Evolutionary conservation across 2,329 filamentous ascomycete genomes (phyloP), one percentile per base, ranked within the genome.

Genomic region (Pseudopyrenochaeta lycopersici): DNA sequence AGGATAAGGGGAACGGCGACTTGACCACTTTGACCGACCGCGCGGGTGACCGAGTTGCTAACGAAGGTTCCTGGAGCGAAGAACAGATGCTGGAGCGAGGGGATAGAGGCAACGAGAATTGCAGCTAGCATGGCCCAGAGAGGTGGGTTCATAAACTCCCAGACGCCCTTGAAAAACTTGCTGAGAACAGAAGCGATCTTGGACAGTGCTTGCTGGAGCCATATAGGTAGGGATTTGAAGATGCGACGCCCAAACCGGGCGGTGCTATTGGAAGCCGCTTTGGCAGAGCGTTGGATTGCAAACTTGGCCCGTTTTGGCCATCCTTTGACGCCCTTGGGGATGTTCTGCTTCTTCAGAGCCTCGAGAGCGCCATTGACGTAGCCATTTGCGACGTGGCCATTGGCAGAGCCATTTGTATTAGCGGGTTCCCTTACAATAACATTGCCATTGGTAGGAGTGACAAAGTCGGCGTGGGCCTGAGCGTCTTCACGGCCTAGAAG

Each of bases 101-200:
- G 95, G 5, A 97, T 85, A 0, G 92, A 96, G 2, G 95, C 95
- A 5, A 99, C 90, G 45, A 97, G 78, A 40, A 98, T 88, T n/a
- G 95, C 91, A 33, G 88, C 81, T 30, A 98, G 80, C 95, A 99
- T 98, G 27, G 95, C 93, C 92, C 93, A 98, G 21, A 99, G 87
- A 1, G 95, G 95, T 36, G 95, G 94, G 77, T 98, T 98, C 94
- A 99, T 98, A 75, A 97, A 97, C 42, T 90, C 90, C 90, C 90
- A 95, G 11, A 93, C 73, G 46, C 92, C 92, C 43, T 77, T 78
- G 63, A 85, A 77, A 64, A 91, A 88, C 58, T 74, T 84, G 75
- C 64, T 65, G 27, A 78, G 47, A 36, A 74, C 77, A 29, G 68
- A 74, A 39, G 74, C 78, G 15, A 78, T 58, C 20, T 73, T 78